Evolutionary conservation across 805 yeast genomes (phyloP), one percentile per base, ranked within the genome.

Genomic region (Metschnikowia gruessii): DNA sequence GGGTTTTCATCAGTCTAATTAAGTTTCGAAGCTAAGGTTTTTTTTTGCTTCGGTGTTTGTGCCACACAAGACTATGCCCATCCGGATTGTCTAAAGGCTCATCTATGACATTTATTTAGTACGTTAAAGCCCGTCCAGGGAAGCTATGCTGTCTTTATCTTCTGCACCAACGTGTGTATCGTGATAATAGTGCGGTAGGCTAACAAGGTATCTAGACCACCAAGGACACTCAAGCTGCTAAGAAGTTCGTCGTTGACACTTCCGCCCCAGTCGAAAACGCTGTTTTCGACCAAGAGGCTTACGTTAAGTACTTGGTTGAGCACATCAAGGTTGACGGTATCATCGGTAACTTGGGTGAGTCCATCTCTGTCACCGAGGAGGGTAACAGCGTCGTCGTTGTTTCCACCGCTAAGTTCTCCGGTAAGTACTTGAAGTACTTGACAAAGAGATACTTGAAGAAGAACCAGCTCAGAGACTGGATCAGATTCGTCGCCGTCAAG

Each of bases 401-500:
- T 61, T 80, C 97, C 61, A 83, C 85, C 77, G 77, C 95, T 77
- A 85, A 89, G 80, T 92, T 94, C 94, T 91, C 97, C 63, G 99
- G 99, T 80, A 92, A 95, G 82, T 94, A 94, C 95, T 85, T 92
- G 76, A 94, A 95, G 83, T 94, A 94, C 95, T 82, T 94, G 74
- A 88, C 98, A 70, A 95, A 94, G 90, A 92, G 95, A 83, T 94
- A 88, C 94, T 88, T 94, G 79, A 95, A 92, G 96, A 94, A 94
- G 88, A 89, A 91, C 92, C 95, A 88, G 80, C 87, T 92, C 82
- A 90, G 97, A 83, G 98, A 94, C 83, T 92, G 98, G 98, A 91
- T 92, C 79, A 94, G 98, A 84, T 91, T 92, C 70, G 96, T 92
- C 62, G 87, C 98, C 60, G 84, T 86, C 70, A 86, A 90, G 81